Evolutionary conservation across 2,329 filamentous ascomycete genomes (phyloP).

Genomic region (Sarocladium kiliense): DNA sequence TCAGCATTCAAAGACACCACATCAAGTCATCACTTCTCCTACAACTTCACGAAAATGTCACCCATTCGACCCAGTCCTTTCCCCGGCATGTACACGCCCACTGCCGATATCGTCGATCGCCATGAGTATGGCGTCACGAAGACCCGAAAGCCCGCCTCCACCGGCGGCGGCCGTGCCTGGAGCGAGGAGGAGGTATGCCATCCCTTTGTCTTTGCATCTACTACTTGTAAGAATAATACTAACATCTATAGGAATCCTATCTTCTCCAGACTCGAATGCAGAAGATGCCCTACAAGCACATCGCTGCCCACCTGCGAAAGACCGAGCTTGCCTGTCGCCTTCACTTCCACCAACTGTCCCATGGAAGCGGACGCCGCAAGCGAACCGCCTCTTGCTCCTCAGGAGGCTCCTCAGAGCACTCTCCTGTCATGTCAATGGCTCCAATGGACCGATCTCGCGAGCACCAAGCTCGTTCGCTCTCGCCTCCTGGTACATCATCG

Average conservation of each 20-base stretch:
- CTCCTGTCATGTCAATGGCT: conserved; percentile 41
- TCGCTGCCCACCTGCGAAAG: conserved; percentile 79
- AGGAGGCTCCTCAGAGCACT: conserved; percentile 45
- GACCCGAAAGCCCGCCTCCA: conserved; percentile 62
- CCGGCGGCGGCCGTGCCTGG: conserved; percentile 75
- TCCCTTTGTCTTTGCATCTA: no score
- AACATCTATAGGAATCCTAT: conserved; percentile 62
- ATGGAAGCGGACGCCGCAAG: conserved; percentile 76
- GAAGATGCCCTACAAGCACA: conserved; percentile 90
- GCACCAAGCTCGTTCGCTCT: conserved; percentile 41
- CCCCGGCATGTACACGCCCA: conserved; percentile 41
- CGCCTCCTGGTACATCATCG: conserved; percentile 40
- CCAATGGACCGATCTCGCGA: conserved; percentile 45
- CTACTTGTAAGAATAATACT: background rate
- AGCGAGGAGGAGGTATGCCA: conserved; percentile 73
- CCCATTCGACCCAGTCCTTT: conserved; percentile 42
- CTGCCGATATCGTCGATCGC: conserved; percentile 49
- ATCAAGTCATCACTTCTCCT: background rate
- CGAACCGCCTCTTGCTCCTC: conserved; percentile 67
- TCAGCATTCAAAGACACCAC: background rate
- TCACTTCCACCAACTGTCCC: conserved; percentile 81
- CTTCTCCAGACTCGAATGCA: conserved; percentile 78
- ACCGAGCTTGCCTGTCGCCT: conserved; percentile 83
- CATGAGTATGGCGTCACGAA: conserved; percentile 58
- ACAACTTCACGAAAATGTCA: conserved; percentile 38